phyloP scores from a whole-genome alignment of 345 rosid species.

The Raphanus raphanistrum region DNA sequence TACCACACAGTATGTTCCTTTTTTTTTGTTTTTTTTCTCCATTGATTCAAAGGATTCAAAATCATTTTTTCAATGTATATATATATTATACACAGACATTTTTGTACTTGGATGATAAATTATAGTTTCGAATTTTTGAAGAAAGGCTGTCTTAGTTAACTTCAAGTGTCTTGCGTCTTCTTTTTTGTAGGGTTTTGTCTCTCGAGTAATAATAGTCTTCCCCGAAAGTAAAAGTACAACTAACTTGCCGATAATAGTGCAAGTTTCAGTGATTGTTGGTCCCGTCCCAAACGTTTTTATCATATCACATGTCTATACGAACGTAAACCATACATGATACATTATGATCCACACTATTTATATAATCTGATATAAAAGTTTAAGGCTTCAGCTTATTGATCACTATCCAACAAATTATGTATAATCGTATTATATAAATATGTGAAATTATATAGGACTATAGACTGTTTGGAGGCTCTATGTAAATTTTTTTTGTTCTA shows the following conservation, averaged over 20 bases:
- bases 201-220: not conserved
- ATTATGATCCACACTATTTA: not conserved
- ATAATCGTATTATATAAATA: too few relatives aligned
- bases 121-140: constrained; percentile 31
- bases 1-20: constrained; percentile 30
- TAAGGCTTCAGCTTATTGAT: not conserved
- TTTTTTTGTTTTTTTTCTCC: constrained; percentile 25
- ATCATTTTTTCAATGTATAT: constrained; percentile 45
- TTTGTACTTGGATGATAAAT: constrained; percentile 40
- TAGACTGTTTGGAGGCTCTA: not conserved
- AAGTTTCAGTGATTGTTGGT: not conserved
- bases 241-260: not conserved
- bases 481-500: not conserved
- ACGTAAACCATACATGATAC: not conserved
- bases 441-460: too few relatives aligned
- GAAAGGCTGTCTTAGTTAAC: not conserved
- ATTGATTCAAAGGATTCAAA: constrained; percentile 39
- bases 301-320: not conserved
- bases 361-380: not conserved
- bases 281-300: not conserved
- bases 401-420: not conserved
- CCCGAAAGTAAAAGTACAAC: not conserved
- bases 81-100: constrained; percentile 39
- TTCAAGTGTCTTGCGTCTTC: not conserved
- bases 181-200: not conserved